phyloP scores from a whole-genome alignment of 768 basidiomycete genomes.

The Lactifluus volemus region DNA sequence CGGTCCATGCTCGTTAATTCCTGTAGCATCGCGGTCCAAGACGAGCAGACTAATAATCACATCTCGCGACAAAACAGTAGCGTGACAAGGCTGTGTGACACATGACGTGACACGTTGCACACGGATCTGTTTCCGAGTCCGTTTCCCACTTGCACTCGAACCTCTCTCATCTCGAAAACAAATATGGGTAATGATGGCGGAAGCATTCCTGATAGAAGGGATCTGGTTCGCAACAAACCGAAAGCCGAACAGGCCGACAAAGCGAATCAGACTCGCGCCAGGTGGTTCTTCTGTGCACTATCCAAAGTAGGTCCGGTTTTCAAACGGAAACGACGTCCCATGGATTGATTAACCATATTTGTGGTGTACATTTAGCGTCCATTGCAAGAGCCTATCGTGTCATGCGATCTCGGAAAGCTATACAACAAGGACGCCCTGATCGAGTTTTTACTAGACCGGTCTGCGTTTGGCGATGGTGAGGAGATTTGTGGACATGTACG shows the following conservation, averaged over 20 bases:
- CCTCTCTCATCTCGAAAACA: not conserved
- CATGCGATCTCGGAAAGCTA: conserved; percentile 86
- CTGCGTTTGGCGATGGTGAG: conserved; percentile 83
- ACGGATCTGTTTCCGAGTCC: too few relatives aligned
- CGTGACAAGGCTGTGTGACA: conserved; percentile 3
- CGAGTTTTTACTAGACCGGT: conserved; percentile 78
- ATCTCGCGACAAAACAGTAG: not conserved
- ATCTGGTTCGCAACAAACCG: conserved; percentile 62
- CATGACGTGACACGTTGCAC: not conserved
- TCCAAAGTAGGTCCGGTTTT: conserved; percentile 65
- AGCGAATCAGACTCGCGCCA: conserved; percentile 78
- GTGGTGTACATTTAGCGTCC: conserved; percentile 42
- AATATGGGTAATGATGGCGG: conserved; percentile 84
- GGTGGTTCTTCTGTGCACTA: conserved; percentile 90
- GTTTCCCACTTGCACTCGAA: not conserved
- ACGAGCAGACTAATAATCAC: not conserved
- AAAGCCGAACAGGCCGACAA: conserved; percentile 89
- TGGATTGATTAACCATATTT: not conserved
- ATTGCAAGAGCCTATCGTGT: conserved; percentile 84
- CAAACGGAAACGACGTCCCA: not conserved
- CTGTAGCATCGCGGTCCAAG: conserved; percentile 76
- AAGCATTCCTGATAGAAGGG: conserved; percentile 77
- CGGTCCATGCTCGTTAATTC: conserved; percentile 93
- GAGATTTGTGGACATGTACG: conserved; percentile 89
- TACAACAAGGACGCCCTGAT: conserved; percentile 96